Base-by-base conservation (phyloP, 352 stramenopile species). In the Phytopythium helicoides region DNA sequence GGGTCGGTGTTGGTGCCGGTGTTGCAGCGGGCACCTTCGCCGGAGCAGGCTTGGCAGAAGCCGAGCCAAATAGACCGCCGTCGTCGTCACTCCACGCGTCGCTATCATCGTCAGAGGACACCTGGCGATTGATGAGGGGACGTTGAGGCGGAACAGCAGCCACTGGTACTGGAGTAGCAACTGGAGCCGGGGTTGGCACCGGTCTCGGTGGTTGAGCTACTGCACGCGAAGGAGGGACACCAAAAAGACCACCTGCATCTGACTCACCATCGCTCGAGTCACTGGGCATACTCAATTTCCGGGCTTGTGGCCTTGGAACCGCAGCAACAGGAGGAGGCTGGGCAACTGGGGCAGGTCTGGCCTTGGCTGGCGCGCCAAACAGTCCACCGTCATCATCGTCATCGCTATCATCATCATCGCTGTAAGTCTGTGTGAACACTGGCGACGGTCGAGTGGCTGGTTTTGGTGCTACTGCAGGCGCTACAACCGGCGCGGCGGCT, bases 81-180 rank as follows among this genome's bases (percentile, higher is more conserved):
- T 74, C 64, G 40, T 86, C 75, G 39, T 82, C 75, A 22, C 79
- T 89, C 76, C 79, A 87, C 38, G 85, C 79, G 52, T 88, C 76
- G 34, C 72, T 86, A 56, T 89, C 73, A 41, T 70, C 59, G 22
- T 77, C 70, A 1, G 62, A 70, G 1, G 71, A 81, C 19, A 72
- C 60, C 45, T 84, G 72, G 2, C 66, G 68, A 38, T 63, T 64
- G 18, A 86, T 71, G 9, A 84, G 47, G 3, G 73, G 68, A 26
- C 59, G 73, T 26, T 66, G 67, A 4, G 69, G 48, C 7, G 63
- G 57, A 18, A 54, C 56, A 26, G 62, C 54, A 3, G 56, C 47
- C 11, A 59, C 46, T n/a, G 60, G 41, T 47, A 25, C 9, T 12
- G 55, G 33, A 25, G 25, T 10, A 44, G 47, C 22, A 39, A 48